Percentiles rank a stretch among this genome's conserved stretches.
Conservation (phyloP, 225 moss, liverwort and hornwort genomes). For the Polytrichum formosum region DNA sequence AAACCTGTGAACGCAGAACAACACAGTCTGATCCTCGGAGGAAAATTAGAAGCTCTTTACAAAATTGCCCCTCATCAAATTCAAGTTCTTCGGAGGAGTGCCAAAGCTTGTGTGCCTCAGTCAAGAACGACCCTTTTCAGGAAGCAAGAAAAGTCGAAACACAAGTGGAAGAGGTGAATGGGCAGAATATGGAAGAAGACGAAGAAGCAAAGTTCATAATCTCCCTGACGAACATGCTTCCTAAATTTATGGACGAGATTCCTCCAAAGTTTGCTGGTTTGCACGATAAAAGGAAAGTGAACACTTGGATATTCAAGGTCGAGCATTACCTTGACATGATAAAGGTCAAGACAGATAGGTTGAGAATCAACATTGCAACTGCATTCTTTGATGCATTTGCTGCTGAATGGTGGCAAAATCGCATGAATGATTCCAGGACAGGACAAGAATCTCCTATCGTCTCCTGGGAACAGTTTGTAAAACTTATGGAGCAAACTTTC, state of each 20-base stretch:
- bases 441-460: slow-evolving; percentile 37
- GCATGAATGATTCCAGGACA: slow-evolving; percentile 32
- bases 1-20: neutral
- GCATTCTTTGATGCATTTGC: slow-evolving; percentile 49
- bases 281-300: slow-evolving; percentile 44
- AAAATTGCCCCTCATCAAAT: slow-evolving; percentile 42
- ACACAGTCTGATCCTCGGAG: slow-evolving; percentile 20
- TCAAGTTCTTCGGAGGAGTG: slow-evolving; percentile 27
- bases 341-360: slow-evolving; percentile 44
- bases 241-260: slow-evolving; percentile 28
- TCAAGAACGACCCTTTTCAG: slow-evolving; percentile 12
- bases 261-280: slow-evolving; percentile 44
- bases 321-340: slow-evolving; percentile 47
- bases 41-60: slow-evolving; percentile 1
- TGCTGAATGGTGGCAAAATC: slow-evolving; percentile 45
- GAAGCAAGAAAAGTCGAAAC: slow-evolving; percentile 17
- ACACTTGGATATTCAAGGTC: slow-evolving; percentile 51
- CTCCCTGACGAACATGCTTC: slow-evolving; percentile 34
- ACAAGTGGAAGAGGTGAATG: slow-evolving; percentile 31
- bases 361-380: slow-evolving; percentile 49
- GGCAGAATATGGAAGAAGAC: slow-evolving; percentile 21
- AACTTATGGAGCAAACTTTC: slow-evolving; percentile 41
- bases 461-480: slow-evolving; percentile 46
- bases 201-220: slow-evolving; percentile 49
- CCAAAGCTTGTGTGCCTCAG: slow-evolving; percentile 19